Evolutionary conservation across 1,284 basidiomycete genomes (phyloP).

Genomic region (Austroboletus rostrupii): DNA sequence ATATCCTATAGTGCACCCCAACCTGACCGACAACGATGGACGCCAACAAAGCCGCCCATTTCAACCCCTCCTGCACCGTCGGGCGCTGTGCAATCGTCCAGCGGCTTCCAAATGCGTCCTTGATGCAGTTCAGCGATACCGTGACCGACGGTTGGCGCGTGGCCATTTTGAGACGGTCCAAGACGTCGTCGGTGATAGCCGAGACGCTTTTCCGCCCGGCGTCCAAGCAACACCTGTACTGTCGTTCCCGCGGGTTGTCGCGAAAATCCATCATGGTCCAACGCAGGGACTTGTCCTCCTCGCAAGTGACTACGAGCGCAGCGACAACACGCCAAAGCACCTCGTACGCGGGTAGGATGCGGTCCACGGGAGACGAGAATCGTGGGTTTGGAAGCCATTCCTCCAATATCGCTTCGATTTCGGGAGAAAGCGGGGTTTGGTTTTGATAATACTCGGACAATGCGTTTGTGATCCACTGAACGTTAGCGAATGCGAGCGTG

Average conservation of each 20-base stretch:
- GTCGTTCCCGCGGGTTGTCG: slow-evolving; percentile 32
- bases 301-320: slow-evolving; percentile 32
- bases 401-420: slow-evolving; percentile 30
- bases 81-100: slow-evolving; percentile 31
- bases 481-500: slow-evolving; percentile 28
- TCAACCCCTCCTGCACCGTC: slow-evolving; percentile 44
- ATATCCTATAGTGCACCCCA: slow-evolving; percentile 30
- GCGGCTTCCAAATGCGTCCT: background rate
- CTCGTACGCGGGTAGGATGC: slow-evolving; percentile 56
- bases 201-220: slow-evolving; percentile 33
- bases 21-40: slow-evolving; percentile 38
- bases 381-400: slow-evolving; percentile 34
- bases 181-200: slow-evolving; percentile 40
- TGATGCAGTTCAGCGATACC: slow-evolving; percentile 16
- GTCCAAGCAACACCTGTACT: slow-evolving; percentile 28
- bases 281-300: slow-evolving; percentile 25
- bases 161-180: slow-evolving; percentile 47
- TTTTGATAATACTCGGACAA: slow-evolving; percentile 36
- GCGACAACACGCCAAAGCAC: slow-evolving; percentile 61
- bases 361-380: slow-evolving; percentile 42
- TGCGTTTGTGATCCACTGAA: slow-evolving; percentile 33
- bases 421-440: slow-evolving; percentile 10
- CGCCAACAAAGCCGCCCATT: slow-evolving; percentile 43
- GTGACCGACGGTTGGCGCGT: slow-evolving; percentile 36
- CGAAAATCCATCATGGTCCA: slow-evolving; percentile 37